These are phyloP conservation scores for Dendrobium catenatum DNA, from an alignment of 106 monocot genomes.

Conservation along the genomic window DNA sequence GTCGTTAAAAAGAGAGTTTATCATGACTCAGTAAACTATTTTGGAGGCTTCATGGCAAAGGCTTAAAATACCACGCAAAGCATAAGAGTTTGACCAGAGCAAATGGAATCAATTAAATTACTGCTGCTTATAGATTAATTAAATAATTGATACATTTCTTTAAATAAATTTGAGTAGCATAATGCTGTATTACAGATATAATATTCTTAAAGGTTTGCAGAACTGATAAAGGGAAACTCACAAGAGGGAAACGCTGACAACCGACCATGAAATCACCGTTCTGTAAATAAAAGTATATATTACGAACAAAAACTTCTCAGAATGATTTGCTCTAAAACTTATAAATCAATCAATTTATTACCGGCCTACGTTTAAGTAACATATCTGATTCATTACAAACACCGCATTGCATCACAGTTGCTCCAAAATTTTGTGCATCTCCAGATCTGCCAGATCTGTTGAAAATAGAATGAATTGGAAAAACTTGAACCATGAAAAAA, in stretches of 20 bases:
- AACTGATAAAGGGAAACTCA: conserved; percentile 29
- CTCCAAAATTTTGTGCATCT: conserved; percentile 30
- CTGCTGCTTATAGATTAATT: background rate
- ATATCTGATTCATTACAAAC: conserved; percentile 78
- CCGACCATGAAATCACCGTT: conserved; percentile 96
- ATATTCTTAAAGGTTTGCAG: background rate
- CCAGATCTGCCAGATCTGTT: conserved; percentile 57
- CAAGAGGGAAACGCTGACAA: conserved; percentile 63
- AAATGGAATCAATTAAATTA: background rate
- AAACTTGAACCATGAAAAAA: conserved; percentile 1
- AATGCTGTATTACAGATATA: background rate
- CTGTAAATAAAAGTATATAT: conserved; percentile 29
- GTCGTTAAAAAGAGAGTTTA: background rate
- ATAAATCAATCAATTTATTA: conserved; percentile 21
- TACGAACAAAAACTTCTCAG: background rate
- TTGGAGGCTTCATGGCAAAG: background rate
- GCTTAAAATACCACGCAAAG: background rate
- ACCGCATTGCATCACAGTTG: conserved; percentile 55
- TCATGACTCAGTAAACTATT: background rate
- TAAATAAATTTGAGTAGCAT: background rate
- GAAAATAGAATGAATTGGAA: conserved; percentile 2
- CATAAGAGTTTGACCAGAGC: background rate
- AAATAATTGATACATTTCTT: background rate
- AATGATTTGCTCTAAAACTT: background rate
- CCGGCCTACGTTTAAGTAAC: conserved; percentile 63